These are phyloP conservation scores for Fraxinus ornus DNA, from an alignment of 305 asterid species.

Conservation along the genomic window DNA sequence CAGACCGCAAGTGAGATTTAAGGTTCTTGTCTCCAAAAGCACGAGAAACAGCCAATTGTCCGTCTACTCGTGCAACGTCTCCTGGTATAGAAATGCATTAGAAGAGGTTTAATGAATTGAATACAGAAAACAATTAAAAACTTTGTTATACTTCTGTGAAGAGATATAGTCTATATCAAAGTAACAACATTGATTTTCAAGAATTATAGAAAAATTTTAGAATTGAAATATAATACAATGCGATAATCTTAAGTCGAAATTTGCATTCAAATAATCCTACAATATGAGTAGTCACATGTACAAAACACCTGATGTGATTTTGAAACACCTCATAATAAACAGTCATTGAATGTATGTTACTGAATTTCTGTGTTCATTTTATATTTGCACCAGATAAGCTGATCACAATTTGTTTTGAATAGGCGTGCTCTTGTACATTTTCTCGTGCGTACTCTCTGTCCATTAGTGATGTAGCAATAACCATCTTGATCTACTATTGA, in stretches of 20 bases:
- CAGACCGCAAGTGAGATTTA: slow-evolving; percentile 76
- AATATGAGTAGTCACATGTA: too few relatives aligned
- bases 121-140: background rate
- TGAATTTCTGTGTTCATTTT: too few relatives aligned
- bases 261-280: too few relatives aligned
- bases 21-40: slow-evolving; percentile 95
- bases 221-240: background rate
- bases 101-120: background rate
- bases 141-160: background rate
- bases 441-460: too few relatives aligned
- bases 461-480: too few relatives aligned
- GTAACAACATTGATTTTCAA: background rate
- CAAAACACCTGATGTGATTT: too few relatives aligned
- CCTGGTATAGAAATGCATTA: slow-evolving; percentile 46
- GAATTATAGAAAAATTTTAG: background rate
- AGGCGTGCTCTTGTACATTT: too few relatives aligned
- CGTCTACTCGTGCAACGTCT: slow-evolving; percentile 90
- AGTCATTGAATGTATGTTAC: too few relatives aligned
- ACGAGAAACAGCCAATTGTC: slow-evolving; percentile 93
- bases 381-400: too few relatives aligned
- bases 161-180: background rate
- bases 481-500: too few relatives aligned
- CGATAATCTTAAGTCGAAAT: background rate
- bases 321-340: too few relatives aligned
- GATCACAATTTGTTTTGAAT: too few relatives aligned